Conservation (phyloP, 345 rosid genomes). For the Psidium guajava region DNA sequence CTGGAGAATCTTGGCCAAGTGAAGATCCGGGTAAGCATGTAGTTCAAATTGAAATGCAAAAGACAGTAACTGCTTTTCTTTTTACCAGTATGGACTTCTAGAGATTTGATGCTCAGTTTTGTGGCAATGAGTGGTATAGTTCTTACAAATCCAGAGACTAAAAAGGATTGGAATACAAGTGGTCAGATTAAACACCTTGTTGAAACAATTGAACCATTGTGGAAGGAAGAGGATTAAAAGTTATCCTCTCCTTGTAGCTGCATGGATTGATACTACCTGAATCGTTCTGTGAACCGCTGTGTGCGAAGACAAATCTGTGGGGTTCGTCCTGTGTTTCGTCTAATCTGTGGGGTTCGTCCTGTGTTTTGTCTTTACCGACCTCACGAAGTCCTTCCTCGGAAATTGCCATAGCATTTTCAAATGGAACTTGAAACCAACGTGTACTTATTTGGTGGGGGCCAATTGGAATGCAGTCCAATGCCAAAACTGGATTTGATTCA, state of each 20-base stretch:
- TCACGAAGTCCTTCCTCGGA: background rate
- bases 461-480: background rate
- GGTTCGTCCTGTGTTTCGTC: background rate
- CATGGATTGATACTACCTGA: background rate
- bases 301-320: background rate
- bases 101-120: background rate
- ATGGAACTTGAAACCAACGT: background rate
- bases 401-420: no score
- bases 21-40: background rate
- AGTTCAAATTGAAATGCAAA: background rate
- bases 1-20: background rate
- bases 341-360: background rate
- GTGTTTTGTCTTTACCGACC: background rate
- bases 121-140: background rate
- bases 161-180: background rate
- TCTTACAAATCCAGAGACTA: background rate
- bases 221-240: background rate
- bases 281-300: background rate
- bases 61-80: background rate
- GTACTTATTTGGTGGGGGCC: background rate
- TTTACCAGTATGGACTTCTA: background rate
- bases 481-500: background rate
- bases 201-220: background rate
- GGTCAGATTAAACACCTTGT: background rate
- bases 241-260: background rate